A percentile compares a stretch with the other conserved stretches of the same genome.
Conservation (phyloP, 2,329 filamentous ascomycete genomes). For the Byssochlamys sp. region DNA sequence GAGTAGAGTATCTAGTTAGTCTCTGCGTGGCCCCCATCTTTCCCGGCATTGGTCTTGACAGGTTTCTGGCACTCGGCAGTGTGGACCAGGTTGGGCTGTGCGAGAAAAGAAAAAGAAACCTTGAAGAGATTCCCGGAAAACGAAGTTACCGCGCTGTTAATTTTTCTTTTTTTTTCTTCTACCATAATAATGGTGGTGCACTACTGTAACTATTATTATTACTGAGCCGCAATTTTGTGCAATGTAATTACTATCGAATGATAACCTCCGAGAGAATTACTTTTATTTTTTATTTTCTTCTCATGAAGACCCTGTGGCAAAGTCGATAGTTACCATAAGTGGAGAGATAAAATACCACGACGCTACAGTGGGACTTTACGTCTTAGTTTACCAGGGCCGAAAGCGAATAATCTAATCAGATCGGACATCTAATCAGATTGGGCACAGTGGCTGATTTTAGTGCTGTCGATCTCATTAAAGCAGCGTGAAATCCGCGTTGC, state of each 20-base stretch:
- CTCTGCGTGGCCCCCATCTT: background rate
- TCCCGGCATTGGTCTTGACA: background rate
- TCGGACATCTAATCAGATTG: slow-evolving; percentile 18
- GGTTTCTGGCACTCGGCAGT: background rate
- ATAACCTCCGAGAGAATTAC: background rate
- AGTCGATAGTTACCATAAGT: background rate
- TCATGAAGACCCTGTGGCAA: background rate
- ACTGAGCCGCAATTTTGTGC: background rate
- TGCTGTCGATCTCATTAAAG: slow-evolving; percentile 6
- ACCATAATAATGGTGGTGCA: too few relatives aligned
- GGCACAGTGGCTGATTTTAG: slow-evolving; percentile 1
- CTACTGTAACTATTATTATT: background rate
- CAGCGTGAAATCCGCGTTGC: background rate
- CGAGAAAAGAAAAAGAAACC: background rate
- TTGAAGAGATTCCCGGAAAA: background rate
- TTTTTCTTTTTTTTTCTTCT: background rate
- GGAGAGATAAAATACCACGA: background rate
- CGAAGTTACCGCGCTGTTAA: background rate
- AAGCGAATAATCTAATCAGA: slow-evolving; percentile 15
- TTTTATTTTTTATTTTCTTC: background rate
- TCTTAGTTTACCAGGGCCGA: background rate
- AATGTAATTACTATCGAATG: background rate
- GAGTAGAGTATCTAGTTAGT: too few relatives aligned
- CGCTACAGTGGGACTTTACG: background rate
- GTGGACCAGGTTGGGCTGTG: background rate